phyloP scores from a whole-genome alignment of 331 rosid genomes.

The Pyracantha coccinea region DNA sequence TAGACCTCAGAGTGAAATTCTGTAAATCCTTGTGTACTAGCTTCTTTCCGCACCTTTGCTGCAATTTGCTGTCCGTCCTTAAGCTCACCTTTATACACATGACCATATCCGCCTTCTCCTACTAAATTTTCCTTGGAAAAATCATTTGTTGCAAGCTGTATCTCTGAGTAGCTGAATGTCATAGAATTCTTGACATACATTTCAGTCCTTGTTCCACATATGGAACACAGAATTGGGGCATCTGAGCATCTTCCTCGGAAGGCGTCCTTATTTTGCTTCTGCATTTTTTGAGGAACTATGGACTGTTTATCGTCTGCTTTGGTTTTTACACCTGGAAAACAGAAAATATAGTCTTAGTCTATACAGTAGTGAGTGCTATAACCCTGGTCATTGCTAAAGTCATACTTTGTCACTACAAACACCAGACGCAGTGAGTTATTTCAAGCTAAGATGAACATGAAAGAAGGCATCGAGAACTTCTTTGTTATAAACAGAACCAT shows the following conservation, averaged over 20 bases:
- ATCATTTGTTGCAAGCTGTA: constrained; percentile 54
- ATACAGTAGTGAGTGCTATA: not conserved
- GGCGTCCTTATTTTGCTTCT: constrained; percentile 19
- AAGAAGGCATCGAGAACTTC: not conserved
- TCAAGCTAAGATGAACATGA: not conserved
- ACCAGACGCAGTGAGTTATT: not conserved
- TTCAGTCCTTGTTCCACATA: constrained; percentile 60
- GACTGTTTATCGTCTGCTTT: constrained; percentile 18
- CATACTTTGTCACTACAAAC: not conserved
- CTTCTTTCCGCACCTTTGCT: constrained; percentile 76
- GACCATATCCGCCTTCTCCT: constrained; percentile 93
- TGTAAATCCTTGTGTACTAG: constrained; percentile 66
- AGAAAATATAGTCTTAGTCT: not conserved
- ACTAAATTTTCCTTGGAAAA: constrained; percentile 63
- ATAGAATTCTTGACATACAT: constrained; percentile 51
- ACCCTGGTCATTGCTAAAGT: not conserved
- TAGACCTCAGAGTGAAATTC: constrained; percentile 83
- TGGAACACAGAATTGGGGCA: constrained; percentile 64
- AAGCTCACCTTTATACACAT: constrained; percentile 61
- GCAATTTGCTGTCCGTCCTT: constrained; percentile 75
- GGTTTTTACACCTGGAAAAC: constrained; percentile 25
- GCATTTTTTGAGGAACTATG: constrained; percentile 25
- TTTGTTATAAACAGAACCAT: not conserved
- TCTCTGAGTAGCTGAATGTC: constrained; percentile 48
- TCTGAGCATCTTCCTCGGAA: constrained; percentile 31